Evolutionary conservation across 768 basidiomycete species (phyloP).

Genomic region (Mycena galericulata): DNA sequence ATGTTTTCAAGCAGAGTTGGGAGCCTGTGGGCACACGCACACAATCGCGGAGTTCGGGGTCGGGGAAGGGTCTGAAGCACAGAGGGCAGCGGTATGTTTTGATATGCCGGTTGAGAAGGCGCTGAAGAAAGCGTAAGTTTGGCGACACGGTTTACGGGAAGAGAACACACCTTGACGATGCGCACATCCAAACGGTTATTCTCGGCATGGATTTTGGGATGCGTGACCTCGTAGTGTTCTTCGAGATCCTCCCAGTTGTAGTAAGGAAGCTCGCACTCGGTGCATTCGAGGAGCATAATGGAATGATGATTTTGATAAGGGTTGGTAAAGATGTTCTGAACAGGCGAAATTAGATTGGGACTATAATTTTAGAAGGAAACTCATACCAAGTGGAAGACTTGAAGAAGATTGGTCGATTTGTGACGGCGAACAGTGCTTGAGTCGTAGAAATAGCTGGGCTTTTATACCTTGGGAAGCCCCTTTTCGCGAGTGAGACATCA

Average conservation of each 20-base stretch:
- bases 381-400: too few species aligned
- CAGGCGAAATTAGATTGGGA: too few species aligned
- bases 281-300: conserved; percentile 29
- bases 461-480: too few species aligned
- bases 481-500: too few species aligned
- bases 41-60: conserved; percentile 27
- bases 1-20: too few species aligned
- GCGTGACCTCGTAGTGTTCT: conserved; percentile 24
- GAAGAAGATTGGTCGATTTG: too few species aligned
- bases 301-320: too few species aligned
- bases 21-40: background rate
- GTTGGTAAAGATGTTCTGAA: too few species aligned
- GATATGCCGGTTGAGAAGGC: conserved; percentile 20
- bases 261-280: conserved; percentile 26
- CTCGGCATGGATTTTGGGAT: conserved; percentile 4
- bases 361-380: too few species aligned
- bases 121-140: background rate
- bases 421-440: too few species aligned
- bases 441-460: too few species aligned
- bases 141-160: too few species aligned
- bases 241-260: conserved; percentile 25
- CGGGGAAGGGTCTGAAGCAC: conserved; percentile 29
- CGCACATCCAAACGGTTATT: conserved; percentile 13
- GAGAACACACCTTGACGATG: conserved; percentile 15
- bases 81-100: conserved; percentile 27